Evolutionary conservation across 2,329 filamentous ascomycete genomes (phyloP).

Genomic region (Colletotrichum filicis): DNA sequence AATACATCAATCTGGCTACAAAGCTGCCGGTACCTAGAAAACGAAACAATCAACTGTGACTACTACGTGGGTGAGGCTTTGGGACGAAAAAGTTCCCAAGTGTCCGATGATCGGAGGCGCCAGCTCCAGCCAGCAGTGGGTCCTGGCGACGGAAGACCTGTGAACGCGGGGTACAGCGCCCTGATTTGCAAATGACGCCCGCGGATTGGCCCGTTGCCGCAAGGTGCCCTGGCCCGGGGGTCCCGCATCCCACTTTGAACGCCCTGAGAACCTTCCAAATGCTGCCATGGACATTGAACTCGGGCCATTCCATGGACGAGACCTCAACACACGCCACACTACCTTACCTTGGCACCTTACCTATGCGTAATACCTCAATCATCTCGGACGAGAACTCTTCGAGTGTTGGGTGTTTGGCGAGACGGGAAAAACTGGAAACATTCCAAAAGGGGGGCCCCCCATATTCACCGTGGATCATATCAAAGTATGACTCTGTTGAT

Average conservation of each 20-base stretch:
- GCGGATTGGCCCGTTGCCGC: constrained; percentile 41
- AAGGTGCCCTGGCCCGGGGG: constrained; percentile 22
- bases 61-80: constrained; percentile 15
- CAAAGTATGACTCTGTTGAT: neutral
- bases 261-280: constrained; percentile 25
- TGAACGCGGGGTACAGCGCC: constrained; percentile 48
- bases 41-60: neutral
- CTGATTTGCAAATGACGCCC: constrained; percentile 44
- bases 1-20: neutral
- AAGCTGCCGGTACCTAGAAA: no score
- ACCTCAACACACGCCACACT: neutral
- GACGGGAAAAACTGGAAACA: neutral
- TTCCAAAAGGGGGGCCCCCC: neutral
- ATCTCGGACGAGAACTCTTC: no score
- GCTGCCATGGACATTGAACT: constrained; percentile 5
- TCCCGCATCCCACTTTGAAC: neutral
- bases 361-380: no score
- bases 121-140: constrained; percentile 27
- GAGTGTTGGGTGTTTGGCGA: neutral
- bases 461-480: neutral
- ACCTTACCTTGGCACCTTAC: no score
- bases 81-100: constrained; percentile 2
- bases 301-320: neutral
- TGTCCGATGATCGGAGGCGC: constrained; percentile 47
- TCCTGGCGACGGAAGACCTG: constrained; percentile 44